Evolutionary conservation across 2,329 filamentous ascomycete species (phyloP).

Genomic region (Ascochyta rabiei): DNA sequence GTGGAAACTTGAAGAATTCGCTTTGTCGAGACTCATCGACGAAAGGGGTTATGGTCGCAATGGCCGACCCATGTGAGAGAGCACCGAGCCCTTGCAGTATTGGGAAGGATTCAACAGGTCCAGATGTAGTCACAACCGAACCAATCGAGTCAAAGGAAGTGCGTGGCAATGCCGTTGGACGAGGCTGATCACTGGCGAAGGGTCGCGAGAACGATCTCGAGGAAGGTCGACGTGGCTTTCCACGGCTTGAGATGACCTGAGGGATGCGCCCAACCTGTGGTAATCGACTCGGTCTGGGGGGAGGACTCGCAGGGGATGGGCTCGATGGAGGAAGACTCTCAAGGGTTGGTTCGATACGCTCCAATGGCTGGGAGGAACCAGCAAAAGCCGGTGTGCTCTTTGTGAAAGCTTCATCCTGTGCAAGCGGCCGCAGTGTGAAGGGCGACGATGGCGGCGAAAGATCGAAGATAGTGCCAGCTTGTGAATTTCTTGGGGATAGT

Average conservation of each 20-base stretch:
- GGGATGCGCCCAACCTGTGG: conserved; percentile 87
- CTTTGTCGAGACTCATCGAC: conserved; percentile 40
- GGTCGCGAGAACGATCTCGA: conserved; percentile 86
- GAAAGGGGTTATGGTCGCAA: conserved; percentile 40
- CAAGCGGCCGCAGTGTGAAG: conserved; percentile 25
- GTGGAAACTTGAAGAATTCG: conserved; percentile 78
- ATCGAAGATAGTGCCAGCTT: conserved; percentile 43
- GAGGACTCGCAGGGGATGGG: conserved; percentile 33
- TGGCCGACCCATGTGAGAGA: conserved; percentile 47
- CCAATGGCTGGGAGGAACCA: neutral
- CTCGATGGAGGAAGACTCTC: conserved; percentile 32
- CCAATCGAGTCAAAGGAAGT: conserved; percentile 42
- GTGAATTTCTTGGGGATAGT: conserved; percentile 22
- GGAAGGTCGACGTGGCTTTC: conserved; percentile 68
- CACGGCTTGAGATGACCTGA: conserved; percentile 71
- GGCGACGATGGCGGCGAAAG: conserved; percentile 42
- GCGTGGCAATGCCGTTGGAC: conserved; percentile 39
- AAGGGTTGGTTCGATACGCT: conserved; percentile 1
- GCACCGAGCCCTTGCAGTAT: conserved; percentile 43
- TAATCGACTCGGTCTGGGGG: conserved; percentile 66
- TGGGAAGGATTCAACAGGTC: conserved; percentile 43
- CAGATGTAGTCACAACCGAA: conserved; percentile 34
- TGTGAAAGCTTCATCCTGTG: conserved; percentile 9
- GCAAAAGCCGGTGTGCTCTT: neutral
- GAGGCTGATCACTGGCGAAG: conserved; percentile 62